phyloP scores from a whole-genome alignment of 116 monocot genomes.

The Cymodocea nodosa region DNA sequence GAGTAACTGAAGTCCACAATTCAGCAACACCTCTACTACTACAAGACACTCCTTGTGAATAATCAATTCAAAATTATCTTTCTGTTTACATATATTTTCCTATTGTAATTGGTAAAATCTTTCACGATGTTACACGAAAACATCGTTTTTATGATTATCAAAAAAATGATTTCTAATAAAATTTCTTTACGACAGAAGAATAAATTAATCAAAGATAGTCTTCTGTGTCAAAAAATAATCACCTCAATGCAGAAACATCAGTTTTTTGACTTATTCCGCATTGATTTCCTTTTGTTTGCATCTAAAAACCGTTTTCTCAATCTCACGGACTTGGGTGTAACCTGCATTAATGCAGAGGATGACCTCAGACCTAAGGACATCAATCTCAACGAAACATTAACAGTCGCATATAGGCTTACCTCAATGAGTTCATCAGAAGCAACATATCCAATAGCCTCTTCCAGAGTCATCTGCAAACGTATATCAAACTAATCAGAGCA shows the following conservation, averaged over 20 bases:
- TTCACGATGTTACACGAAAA: no score
- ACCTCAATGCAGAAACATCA: conserved; percentile 8
- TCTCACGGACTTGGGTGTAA: conserved; percentile 78
- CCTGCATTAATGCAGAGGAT: conserved; percentile 36
- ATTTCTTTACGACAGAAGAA: neutral
- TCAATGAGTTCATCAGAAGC: conserved; percentile 95
- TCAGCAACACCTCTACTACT: neutral
- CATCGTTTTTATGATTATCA: no score
- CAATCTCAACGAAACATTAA: neutral
- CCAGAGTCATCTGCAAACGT: conserved; percentile 78
- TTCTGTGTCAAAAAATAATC: neutral
- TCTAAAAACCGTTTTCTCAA: conserved; percentile 85
- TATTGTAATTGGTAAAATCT: no score
- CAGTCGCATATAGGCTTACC: conserved; percentile 20
- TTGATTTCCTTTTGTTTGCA: conserved; percentile 66
- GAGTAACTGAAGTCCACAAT: neutral
- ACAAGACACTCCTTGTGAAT: neutral
- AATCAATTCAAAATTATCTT: neutral
- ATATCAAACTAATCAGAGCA: neutral
- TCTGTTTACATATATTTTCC: neutral
- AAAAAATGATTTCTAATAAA: no score
- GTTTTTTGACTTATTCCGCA: conserved; percentile 70
- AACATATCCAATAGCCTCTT: conserved; percentile 98
- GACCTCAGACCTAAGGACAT: neutral
- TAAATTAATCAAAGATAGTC: neutral